Conservation (phyloP, 1,284 basidiomycete species). For the Ustilago nuda region DNA sequence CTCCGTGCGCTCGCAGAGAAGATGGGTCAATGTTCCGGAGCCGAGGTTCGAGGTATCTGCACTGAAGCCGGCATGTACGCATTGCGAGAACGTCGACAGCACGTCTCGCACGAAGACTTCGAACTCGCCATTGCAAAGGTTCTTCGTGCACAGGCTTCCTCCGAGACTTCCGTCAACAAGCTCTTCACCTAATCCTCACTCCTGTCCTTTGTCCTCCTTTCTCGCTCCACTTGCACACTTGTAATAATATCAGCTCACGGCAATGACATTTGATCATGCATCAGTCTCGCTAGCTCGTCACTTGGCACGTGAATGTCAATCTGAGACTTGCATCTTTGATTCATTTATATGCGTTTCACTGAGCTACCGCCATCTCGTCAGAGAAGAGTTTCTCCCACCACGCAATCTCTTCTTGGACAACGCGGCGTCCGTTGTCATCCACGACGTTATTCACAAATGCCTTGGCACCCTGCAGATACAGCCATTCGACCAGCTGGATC, state of each 20-base stretch:
- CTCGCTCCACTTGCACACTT: slow-evolving; percentile 20
- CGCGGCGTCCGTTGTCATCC: slow-evolving; percentile 32
- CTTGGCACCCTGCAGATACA: slow-evolving; percentile 31
- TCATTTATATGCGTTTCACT: not conserved
- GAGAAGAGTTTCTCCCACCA: slow-evolving; percentile 43
- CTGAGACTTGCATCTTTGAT: not conserved
- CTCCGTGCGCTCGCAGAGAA: slow-evolving; percentile 93
- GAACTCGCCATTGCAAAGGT: slow-evolving; percentile 96
- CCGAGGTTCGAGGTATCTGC: slow-evolving; percentile 97
- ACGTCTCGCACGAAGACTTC: slow-evolving; percentile 98
- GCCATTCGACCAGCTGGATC: slow-evolving; percentile 25
- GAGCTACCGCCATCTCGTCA: slow-evolving; percentile 11
- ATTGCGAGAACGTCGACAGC: slow-evolving; percentile 87
- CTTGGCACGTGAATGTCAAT: not conserved
- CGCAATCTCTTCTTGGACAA: slow-evolving; percentile 22
- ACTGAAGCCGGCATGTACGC: slow-evolving; percentile 99
- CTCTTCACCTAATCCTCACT: slow-evolving; percentile 68
- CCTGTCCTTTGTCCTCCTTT: slow-evolving; percentile 5
- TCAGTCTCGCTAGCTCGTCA: not conserved
- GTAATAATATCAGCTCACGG: slow-evolving; percentile 32
- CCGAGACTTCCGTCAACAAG: slow-evolving; percentile 69
- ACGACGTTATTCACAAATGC: slow-evolving; percentile 35
- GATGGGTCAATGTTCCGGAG: slow-evolving; percentile 98
- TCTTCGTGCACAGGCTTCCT: slow-evolving; percentile 71
- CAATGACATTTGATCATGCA: slow-evolving; percentile 23